These are phyloP conservation scores for Kuraishia borneana DNA, from an alignment of 805 yeast genomes.

Conservation along the genomic window DNA sequence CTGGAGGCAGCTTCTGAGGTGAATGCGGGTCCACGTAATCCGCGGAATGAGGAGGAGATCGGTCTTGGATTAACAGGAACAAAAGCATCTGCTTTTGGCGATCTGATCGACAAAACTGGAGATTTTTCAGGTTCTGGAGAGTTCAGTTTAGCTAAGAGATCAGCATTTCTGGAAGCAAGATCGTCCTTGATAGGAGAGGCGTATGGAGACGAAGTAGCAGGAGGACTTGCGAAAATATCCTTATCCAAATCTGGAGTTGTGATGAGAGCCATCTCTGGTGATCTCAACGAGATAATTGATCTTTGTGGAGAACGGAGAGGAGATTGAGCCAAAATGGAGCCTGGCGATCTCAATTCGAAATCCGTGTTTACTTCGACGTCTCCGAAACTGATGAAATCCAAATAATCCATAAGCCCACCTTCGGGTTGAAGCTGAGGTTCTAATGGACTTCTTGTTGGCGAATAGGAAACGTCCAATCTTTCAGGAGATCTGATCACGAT, in stretches of 20 bases:
- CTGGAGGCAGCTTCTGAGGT: neutral
- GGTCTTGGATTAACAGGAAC: constrained; percentile 1
- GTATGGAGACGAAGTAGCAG: neutral
- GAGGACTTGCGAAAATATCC: neutral
- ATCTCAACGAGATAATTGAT: too few relatives aligned
- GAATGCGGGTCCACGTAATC: constrained; percentile 49
- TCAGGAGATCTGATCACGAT: constrained; percentile 23
- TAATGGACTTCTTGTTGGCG: neutral
- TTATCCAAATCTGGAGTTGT: too few relatives aligned
- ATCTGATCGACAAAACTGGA: neutral
- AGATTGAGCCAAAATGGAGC: neutral
- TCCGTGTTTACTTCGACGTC: constrained; percentile 14
- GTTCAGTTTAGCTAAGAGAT: neutral
- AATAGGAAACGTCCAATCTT: neutral
- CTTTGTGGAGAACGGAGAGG: too few relatives aligned
- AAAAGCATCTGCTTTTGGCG: neutral
- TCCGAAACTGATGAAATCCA: constrained; percentile 33
- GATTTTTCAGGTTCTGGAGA: neutral
- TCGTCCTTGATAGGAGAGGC: neutral
- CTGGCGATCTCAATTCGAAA: neutral
- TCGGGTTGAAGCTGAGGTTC: constrained; percentile 7
- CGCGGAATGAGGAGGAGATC: constrained; percentile 43
- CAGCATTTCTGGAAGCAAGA: neutral
- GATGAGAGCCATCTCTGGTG: too few relatives aligned
- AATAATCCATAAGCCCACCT: constrained; percentile 32